Conservation (phyloP, 345 rosid species). For the Arabis hirsuta region DNA sequence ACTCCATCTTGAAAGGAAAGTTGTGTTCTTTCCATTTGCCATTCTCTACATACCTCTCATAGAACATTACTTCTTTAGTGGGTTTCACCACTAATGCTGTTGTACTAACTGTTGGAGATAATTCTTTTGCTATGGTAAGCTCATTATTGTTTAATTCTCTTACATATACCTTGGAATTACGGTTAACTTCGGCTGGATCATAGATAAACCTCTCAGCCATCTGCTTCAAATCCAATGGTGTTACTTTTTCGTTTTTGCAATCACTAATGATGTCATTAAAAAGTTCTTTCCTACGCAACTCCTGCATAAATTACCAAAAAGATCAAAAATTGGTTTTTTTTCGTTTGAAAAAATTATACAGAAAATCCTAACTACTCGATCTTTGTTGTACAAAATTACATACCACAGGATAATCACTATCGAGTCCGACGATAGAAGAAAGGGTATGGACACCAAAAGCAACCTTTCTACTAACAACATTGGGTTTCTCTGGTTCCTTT, state of each 20-base stretch:
- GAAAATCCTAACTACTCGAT: too few relatives aligned
- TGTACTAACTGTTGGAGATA: constrained; percentile 52
- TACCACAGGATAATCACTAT: too few relatives aligned
- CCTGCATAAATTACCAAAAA: constrained; percentile 45
- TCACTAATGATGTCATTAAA: constrained; percentile 51
- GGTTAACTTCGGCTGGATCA: constrained; percentile 33
- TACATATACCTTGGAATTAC: too few relatives aligned
- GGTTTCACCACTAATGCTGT: constrained; percentile 49
- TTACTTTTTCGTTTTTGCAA: constrained; percentile 42
- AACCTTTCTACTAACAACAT: constrained; percentile 51
- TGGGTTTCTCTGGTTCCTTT: constrained; percentile 48
- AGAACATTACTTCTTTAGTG: constrained; percentile 54
- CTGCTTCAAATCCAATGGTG: constrained; percentile 46
- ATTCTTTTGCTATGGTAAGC: constrained; percentile 55
- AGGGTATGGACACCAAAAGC: constrained; percentile 42
- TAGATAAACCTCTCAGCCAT: constrained; percentile 59
- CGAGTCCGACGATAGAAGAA: too few relatives aligned
- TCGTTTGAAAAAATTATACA: neutral
- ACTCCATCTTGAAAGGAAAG: constrained; percentile 41
- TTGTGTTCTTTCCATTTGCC: constrained; percentile 61
- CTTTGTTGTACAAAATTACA: too few relatives aligned
- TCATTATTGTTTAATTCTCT: constrained; percentile 43
- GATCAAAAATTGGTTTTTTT: too few relatives aligned
- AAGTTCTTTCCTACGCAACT: constrained; percentile 45
- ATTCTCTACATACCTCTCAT: constrained; percentile 58